Evolutionary conservation across 164 flowering plant species (phyloP), one percentile per base, ranked within the genome.

Genomic region (Euptelea pleiosperma): DNA sequence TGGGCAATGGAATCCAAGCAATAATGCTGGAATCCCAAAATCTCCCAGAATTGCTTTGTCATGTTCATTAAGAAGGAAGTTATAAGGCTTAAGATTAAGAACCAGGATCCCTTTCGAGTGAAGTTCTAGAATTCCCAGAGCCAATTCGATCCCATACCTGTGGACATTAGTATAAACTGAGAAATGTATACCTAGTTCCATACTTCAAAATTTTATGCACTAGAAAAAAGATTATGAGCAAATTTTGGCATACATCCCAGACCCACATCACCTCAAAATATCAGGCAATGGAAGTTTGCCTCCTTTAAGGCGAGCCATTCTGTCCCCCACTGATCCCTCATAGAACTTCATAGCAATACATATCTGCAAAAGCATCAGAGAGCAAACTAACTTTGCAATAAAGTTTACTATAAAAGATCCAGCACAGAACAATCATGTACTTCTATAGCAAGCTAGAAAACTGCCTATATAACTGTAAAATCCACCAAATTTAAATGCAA

Each of bases 271-370:
- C 98, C 96, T 89, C 67, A 92, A 65, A 49, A 83, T 80, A 72
- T 85, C 87, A 39, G 83, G 62, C 66, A 82, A 45, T 47, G 83
- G 54, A 63, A 89, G 84, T 66, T 75, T 87, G 62, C 91, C 91
- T 51, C 78, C 87, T 60, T 82, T 79, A 29, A 79, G 77, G 9
- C 63, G 81, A 46, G 86, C 86, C 87, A 89, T 79, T 70, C 63
- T 77, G 70, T 92, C 93, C 29, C 87, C 96, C 19, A 86, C 51
- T 11, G 96, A 89, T 22, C 96, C 98, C 65, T 89, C 98, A 58
- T 84, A 92, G 41, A 85, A 89, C 71, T 82, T 92, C 91, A 92
- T 83, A 44, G 71, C 66, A 35, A 89, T 75, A 75, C 93, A 82
- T 5, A 92, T 68, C 96, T 92, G 74, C 36, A 47, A 48, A 45